phyloP scores from a whole-genome alignment of 2,329 filamentous ascomycete genomes.

The Sarocladiaceae sp. region DNA sequence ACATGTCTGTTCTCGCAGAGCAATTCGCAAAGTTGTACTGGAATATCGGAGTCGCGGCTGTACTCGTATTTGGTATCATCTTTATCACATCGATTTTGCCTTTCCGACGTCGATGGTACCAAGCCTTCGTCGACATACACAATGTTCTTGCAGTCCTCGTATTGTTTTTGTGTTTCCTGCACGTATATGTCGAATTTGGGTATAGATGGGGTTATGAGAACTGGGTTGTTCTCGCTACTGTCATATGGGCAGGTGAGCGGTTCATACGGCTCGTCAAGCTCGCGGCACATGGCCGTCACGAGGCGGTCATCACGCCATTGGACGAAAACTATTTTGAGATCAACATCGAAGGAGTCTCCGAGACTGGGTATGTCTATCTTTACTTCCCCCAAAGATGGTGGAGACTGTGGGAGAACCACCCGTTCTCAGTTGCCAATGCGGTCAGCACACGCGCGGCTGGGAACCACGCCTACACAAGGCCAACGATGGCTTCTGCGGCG shows the following conservation, averaged over 20 bases:
- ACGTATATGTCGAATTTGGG: constrained; percentile 30
- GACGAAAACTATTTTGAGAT: constrained; percentile 21
- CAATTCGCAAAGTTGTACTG: constrained; percentile 23
- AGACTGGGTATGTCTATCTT: constrained; percentile 22
- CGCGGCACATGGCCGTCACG: constrained; percentile 15
- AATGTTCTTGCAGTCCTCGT: constrained; percentile 34
- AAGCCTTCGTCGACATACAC: constrained; percentile 38
- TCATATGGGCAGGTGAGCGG: constrained; percentile 22
- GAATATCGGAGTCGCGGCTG: constrained; percentile 36
- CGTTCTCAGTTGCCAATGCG: constrained; percentile 20
- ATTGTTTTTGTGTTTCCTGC: constrained; percentile 33
- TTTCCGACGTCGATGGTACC: constrained; percentile 32
- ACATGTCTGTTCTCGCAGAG: constrained; percentile 12
- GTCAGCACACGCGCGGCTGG: constrained; percentile 3
- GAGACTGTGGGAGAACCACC: constrained; percentile 26
- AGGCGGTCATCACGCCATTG: constrained; percentile 17
- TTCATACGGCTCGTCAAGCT: constrained; percentile 15
- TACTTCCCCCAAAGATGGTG: constrained; percentile 22
- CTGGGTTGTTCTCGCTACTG: constrained; percentile 21
- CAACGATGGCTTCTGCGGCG: neutral
- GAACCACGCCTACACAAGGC: neutral
- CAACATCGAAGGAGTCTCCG: constrained; percentile 19
- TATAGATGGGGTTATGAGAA: constrained; percentile 39
- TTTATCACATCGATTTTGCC: constrained; percentile 27
- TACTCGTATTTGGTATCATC: constrained; percentile 23